Percentiles rank a stretch among this genome's conserved stretches.
Conservation (phyloP, 1,284 basidiomycete species). For the Pascua sp. region DNA sequence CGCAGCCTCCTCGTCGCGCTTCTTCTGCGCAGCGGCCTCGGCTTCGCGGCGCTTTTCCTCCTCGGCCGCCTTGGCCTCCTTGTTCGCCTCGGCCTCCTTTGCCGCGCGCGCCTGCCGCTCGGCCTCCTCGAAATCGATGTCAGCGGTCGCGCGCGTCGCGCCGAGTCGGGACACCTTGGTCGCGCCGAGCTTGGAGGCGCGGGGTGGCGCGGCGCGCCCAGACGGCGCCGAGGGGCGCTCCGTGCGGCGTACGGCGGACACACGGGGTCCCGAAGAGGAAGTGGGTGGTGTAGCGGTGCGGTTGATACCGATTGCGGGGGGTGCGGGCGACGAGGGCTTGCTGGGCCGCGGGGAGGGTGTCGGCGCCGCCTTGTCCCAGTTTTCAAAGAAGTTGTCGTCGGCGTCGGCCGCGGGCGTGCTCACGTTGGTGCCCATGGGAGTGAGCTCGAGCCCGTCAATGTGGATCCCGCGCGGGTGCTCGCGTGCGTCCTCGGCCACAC, state of each 20-base stretch:
- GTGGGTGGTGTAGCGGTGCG: constrained; percentile 15
- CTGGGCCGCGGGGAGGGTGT: constrained; percentile 32
- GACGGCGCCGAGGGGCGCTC: constrained; percentile 56
- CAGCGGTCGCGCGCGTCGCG: constrained; percentile 69
- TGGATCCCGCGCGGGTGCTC: constrained; percentile 71
- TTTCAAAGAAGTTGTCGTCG: constrained; percentile 90
- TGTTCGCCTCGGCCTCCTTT: constrained; percentile 65
- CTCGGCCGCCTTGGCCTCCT: constrained; percentile 61
- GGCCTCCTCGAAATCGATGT: constrained; percentile 87
- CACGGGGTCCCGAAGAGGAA: constrained; percentile 20
- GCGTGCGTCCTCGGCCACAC: constrained; percentile 74
- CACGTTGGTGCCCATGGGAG: constrained; percentile 52
- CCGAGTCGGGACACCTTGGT: constrained; percentile 69
- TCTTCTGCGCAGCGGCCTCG: constrained; percentile 55
- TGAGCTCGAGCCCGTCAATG: constrained; percentile 66
- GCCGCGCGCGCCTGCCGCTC: constrained; percentile 66
- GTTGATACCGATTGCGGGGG: constrained; percentile 43
- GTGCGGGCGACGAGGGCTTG: constrained; percentile 25
- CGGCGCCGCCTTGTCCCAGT: constrained; percentile 74
- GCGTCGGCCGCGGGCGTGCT: constrained; percentile 49
- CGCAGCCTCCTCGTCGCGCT: constrained; percentile 68
- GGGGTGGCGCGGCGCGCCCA: constrained; percentile 40
- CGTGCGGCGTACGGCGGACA: constrained; percentile 44
- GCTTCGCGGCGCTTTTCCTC: constrained; percentile 67
- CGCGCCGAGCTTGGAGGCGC: constrained; percentile 55